A percentile compares a stretch with the other conserved stretches of the same genome.
Conservation (phyloP, 768 basidiomycete genomes). For the Tylopilus plumbeoviolaceoides region DNA sequence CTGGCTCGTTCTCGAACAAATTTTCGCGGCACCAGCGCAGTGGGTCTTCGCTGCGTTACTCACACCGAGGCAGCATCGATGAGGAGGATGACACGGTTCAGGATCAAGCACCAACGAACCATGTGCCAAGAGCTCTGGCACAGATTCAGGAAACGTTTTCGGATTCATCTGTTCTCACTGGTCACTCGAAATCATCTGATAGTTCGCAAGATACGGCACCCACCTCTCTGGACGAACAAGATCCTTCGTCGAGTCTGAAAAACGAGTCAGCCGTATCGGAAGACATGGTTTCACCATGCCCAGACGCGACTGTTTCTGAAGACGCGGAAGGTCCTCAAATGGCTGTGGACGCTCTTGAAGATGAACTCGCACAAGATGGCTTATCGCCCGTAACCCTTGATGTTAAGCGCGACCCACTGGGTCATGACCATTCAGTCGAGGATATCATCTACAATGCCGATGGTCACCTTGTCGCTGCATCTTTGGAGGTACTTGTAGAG, state of each 20-base stretch:
- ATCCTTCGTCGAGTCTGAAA: conserved; percentile 29
- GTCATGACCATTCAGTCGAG: conserved; percentile 76
- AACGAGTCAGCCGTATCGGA: conserved; percentile 26
- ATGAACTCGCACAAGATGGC: conserved; percentile 52
- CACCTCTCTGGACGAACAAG: conserved; percentile 47
- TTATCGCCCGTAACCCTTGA: conserved; percentile 45
- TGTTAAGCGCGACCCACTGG: conserved; percentile 36
- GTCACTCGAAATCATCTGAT: conserved; percentile 42
- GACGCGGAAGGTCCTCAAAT: conserved; percentile 39
- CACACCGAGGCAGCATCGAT: conserved; percentile 39
- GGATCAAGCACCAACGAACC: conserved; percentile 35
- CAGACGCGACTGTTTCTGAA: conserved; percentile 42
- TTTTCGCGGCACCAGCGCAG: conserved; percentile 40
- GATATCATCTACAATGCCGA: conserved; percentile 92
- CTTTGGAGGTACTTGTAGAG: conserved; percentile 85
- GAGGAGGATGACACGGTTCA: conserved; percentile 65
- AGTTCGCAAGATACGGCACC: conserved; percentile 46
- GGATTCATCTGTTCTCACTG: conserved; percentile 42
- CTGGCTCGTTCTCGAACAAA: conserved; percentile 44
- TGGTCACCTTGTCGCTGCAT: conserved; percentile 87
- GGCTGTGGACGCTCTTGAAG: conserved; percentile 39
- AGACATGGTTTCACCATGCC: conserved; percentile 27
- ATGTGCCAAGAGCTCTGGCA: conserved; percentile 11
- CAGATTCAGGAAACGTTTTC: conserved; percentile 43
- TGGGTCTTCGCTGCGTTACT: conserved; percentile 35